A percentile compares a stretch with the other conserved stretches of the same genome.
phyloP scores from a whole-genome alignment of 768 basidiomycete species.

The Rickenella mellea region DNA sequence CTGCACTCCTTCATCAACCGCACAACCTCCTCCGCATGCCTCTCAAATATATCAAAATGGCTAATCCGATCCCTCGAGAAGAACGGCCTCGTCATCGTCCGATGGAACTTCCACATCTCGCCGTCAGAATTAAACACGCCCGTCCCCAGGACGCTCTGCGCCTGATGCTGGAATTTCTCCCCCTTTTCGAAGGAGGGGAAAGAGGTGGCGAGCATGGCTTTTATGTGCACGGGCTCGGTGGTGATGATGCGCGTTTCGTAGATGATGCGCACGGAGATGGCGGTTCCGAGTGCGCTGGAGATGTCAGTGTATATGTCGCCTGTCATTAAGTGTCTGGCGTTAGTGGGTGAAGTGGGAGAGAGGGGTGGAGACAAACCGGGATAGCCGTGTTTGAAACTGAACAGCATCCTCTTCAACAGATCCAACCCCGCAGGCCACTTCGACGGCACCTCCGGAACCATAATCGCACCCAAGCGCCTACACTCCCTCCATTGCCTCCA shows the following conservation, averaged over 20 bases:
- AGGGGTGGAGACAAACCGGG: conserved; percentile 21
- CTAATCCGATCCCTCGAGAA: conserved; percentile 24
- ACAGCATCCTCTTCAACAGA: conserved; percentile 14
- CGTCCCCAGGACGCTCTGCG: conserved; percentile 28
- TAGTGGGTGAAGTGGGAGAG: no score
- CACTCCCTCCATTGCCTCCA: no score
- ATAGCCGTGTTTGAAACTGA: conserved; percentile 20
- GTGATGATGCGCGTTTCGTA: conserved; percentile 3
- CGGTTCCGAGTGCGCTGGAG: conserved; percentile 3
- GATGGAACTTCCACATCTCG: conserved; percentile 23
- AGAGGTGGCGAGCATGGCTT: no score
- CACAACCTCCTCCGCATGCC: conserved; percentile 12
- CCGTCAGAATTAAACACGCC: conserved; percentile 49
- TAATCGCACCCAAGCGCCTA: conserved; percentile 14
- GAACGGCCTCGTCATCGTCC: conserved; percentile 27
- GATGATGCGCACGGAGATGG: conserved; percentile 6
- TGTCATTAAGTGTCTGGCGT: no score
- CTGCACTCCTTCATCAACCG: conserved; percentile 9
- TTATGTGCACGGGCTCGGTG: conserved; percentile 16
- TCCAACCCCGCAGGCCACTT: conserved; percentile 24
- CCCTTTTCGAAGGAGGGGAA: no score
- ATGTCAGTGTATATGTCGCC: background rate
- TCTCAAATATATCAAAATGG: conserved; percentile 25
- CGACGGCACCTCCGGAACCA: conserved; percentile 21
- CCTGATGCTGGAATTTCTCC: conserved; percentile 1